Evolutionary conservation across 2,329 filamentous ascomycete species (phyloP).

Genomic region (Neofusicoccum parvum): DNA sequence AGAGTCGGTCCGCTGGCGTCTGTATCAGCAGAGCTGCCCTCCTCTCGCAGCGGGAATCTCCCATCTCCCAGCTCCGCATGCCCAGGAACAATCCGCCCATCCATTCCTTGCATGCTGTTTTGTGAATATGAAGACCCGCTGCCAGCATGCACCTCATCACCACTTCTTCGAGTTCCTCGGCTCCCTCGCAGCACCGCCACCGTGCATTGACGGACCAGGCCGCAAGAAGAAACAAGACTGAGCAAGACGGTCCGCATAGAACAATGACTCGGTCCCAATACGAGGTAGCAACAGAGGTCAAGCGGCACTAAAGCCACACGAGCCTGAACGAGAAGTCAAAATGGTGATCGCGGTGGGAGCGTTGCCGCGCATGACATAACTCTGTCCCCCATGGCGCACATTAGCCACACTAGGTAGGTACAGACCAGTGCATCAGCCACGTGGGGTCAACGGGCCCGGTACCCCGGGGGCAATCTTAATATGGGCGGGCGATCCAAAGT

Average conservation of each 20-base stretch:
- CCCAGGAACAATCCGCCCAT: neutral
- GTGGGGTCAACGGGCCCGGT: slow-evolving; percentile 5
- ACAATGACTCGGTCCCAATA: neutral
- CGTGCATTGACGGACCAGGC: neutral
- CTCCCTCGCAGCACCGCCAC: neutral
- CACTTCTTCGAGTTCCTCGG: slow-evolving; percentile 1
- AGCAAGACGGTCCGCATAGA: neutral
- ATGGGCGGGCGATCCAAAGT: neutral
- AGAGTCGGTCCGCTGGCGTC: neutral
- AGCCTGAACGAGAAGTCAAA: neutral
- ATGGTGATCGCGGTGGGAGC: neutral
- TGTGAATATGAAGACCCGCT: slow-evolving; percentile 5
- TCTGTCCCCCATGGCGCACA: neutral
- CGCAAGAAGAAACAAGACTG: neutral
- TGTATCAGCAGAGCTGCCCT: neutral
- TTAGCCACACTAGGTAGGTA: neutral
- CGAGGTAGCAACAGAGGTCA: neutral
- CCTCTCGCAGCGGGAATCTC: neutral
- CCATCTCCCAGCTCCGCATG: neutral
- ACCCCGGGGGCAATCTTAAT: slow-evolving; percentile 15
- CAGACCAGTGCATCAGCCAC: slow-evolving; percentile 15
- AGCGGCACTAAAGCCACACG: slow-evolving; percentile 5
- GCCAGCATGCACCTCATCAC: neutral
- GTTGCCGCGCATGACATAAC: neutral
- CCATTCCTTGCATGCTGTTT: neutral